Percentiles rank a stretch among this genome's conserved stretches.
Conservation (phyloP, 352 stramenopile species). For the Thraustochytrium sp. region DNA sequence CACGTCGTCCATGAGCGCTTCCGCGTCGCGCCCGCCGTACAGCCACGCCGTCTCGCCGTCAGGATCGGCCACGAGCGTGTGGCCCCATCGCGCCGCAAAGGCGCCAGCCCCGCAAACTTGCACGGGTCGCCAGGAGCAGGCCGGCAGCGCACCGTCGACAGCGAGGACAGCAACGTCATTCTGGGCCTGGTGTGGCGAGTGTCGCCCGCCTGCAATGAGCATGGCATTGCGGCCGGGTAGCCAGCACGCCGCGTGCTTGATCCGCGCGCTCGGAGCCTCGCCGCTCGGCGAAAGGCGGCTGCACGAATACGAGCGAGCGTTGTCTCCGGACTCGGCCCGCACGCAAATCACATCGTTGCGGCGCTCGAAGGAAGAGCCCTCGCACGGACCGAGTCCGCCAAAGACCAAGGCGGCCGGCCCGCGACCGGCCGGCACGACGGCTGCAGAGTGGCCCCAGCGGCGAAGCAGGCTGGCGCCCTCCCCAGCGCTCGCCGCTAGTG, state of each 20-base stretch:
- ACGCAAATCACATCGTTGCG: not conserved
- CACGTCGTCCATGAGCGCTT: too few relatives aligned
- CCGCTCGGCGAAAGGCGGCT: not conserved
- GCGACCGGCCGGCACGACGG: not conserved
- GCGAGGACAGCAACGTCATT: not conserved
- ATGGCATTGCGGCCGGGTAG: not conserved
- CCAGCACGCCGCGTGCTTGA: not conserved
- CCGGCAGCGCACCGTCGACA: not conserved
- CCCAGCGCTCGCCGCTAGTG: not conserved
- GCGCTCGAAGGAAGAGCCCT: not conserved
- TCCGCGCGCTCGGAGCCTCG: not conserved
- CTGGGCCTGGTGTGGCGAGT: not conserved
- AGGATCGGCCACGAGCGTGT: too few relatives aligned
- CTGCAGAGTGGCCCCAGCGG: not conserved
- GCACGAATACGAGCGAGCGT: not conserved
- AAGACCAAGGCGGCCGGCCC: not conserved
- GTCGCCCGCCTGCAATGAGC: not conserved
- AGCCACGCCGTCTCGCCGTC: too few relatives aligned
- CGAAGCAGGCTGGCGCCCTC: not conserved
- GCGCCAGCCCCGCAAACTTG: not conserved
- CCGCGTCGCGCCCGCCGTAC: too few relatives aligned
- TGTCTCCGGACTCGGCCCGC: not conserved
- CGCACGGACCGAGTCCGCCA: not conserved
- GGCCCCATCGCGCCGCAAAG: not conserved
- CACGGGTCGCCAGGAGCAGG: not conserved